A percentile compares a stretch with the other conserved stretches of the same genome.
Evolutionary conservation across 75 land plant genomes (phyloP).

Genomic region (Adiantum capillusveneris): DNA sequence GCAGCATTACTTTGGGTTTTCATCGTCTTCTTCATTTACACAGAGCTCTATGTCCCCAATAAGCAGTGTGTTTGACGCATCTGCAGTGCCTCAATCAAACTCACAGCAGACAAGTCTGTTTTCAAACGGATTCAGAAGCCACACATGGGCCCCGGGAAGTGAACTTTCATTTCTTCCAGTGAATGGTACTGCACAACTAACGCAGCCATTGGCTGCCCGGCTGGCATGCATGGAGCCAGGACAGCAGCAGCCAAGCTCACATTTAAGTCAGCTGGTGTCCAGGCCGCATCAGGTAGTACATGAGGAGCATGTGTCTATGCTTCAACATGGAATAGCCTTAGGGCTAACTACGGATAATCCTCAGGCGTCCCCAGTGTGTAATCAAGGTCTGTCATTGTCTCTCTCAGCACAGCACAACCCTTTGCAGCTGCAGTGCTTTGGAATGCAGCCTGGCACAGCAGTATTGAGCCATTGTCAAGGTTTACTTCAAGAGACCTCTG

Average conservation of each 20-base stretch:
- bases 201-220: constrained; percentile 2
- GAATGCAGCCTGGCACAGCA: not conserved
- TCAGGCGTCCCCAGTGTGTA: not conserved
- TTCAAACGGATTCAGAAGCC: not conserved
- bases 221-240: constrained; percentile 1
- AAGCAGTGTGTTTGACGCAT: not conserved
- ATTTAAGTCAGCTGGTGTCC: not conserved
- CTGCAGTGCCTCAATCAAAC: not conserved
- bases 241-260: not conserved
- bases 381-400: constrained; percentile 10
- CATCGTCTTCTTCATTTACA: not conserved
- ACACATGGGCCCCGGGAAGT: not conserved
- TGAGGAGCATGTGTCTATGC: not conserved
- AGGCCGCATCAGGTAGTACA: not conserved
- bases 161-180: not conserved
- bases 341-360: not conserved
- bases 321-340: not conserved
- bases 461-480: constrained; percentile 6
- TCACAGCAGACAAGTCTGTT: not conserved
- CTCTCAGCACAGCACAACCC: constrained; percentile 11
- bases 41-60: not conserved
- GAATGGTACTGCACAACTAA: not conserved
- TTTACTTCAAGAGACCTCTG: not conserved
- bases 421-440: not conserved
- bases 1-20: not conserved